A percentile compares a stretch with the other conserved stretches of the same genome.
These are phyloP conservation scores for Gastrodia elata DNA, from an alignment of 106 monocot genomes.

Conservation along the genomic window DNA sequence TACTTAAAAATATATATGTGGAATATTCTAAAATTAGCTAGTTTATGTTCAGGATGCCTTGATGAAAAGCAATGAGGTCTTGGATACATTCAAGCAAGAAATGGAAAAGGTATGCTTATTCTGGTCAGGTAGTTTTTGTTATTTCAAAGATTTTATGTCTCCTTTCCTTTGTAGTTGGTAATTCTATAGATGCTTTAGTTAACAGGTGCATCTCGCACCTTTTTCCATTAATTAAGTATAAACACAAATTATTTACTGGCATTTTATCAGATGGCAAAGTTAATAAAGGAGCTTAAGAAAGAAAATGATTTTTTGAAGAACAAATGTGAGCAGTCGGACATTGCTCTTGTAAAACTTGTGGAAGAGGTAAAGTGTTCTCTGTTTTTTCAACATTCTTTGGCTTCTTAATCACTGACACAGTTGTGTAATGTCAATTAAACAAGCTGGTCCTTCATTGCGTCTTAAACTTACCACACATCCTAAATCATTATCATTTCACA, in stretches of 20 bases:
- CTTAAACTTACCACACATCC: not conserved
- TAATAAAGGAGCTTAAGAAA: constrained; percentile 89
- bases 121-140: not conserved
- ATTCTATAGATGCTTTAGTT: not conserved
- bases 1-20: not conserved
- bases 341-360: constrained; percentile 79
- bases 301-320: constrained; percentile 88
- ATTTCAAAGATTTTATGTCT: not conserved
- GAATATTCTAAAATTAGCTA: not conserved
- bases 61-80: constrained; percentile 88
- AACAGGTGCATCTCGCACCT: not conserved
- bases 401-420: not conserved
- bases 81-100: constrained; percentile 93
- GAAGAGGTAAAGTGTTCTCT: constrained; percentile 58
- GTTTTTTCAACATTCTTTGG: not conserved
- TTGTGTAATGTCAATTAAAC: not conserved
- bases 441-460: not conserved
- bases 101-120: constrained; percentile 76
- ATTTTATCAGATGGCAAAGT: constrained; percentile 69
- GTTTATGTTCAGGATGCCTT: constrained; percentile 67
- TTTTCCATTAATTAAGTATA: not conserved
- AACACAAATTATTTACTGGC: not conserved
- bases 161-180: not conserved
- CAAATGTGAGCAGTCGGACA: constrained; percentile 90
- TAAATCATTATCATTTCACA: too few relatives aligned